Percentiles rank a stretch among this genome's conserved stretches.
Conservation (phyloP, 1,284 basidiomycete genomes). For the Pseudozyma hubeiensis region DNA sequence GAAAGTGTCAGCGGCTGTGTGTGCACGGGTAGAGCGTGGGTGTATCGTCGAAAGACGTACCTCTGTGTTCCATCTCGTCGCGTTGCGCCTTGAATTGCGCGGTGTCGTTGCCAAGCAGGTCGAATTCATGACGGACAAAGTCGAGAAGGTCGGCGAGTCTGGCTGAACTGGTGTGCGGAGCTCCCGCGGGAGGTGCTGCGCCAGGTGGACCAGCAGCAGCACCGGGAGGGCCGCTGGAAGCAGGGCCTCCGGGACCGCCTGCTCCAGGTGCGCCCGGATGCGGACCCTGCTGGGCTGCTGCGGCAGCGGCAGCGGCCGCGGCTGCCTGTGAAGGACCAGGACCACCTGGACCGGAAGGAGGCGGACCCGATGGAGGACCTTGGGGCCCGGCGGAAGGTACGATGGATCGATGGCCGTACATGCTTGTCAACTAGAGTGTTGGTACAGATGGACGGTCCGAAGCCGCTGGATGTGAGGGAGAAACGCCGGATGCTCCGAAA, state of each 20-base stretch:
- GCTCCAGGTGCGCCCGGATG: slow-evolving; percentile 44
- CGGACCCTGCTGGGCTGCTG: slow-evolving; percentile 38
- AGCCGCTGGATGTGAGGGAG: neutral
- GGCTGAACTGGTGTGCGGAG: slow-evolving; percentile 49
- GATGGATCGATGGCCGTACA: slow-evolving; percentile 55
- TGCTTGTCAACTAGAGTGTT: slow-evolving; percentile 4
- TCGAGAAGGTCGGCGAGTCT: slow-evolving; percentile 85
- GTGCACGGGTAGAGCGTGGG: neutral
- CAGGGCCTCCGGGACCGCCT: slow-evolving; percentile 39
- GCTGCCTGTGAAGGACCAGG: slow-evolving; percentile 45
- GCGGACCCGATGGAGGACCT: slow-evolving; percentile 36
- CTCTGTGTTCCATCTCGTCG: slow-evolving; percentile 89
- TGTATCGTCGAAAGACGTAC: slow-evolving; percentile 71
- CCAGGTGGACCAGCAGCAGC: slow-evolving; percentile 42
- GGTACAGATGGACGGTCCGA: neutral
- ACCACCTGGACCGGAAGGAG: slow-evolving; percentile 41
- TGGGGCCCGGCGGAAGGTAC: slow-evolving; percentile 46
- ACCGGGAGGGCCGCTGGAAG: slow-evolving; percentile 36
- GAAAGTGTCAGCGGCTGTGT: neutral
- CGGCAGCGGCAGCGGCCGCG: slow-evolving; percentile 39
- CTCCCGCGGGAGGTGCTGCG: slow-evolving; percentile 36
- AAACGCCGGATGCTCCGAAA: neutral
- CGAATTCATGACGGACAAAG: slow-evolving; percentile 86
- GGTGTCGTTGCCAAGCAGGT: slow-evolving; percentile 79
- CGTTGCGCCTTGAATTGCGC: slow-evolving; percentile 79